phyloP scores from a whole-genome alignment of 176 grass and related monocot species.

The Carex pumila region DNA sequence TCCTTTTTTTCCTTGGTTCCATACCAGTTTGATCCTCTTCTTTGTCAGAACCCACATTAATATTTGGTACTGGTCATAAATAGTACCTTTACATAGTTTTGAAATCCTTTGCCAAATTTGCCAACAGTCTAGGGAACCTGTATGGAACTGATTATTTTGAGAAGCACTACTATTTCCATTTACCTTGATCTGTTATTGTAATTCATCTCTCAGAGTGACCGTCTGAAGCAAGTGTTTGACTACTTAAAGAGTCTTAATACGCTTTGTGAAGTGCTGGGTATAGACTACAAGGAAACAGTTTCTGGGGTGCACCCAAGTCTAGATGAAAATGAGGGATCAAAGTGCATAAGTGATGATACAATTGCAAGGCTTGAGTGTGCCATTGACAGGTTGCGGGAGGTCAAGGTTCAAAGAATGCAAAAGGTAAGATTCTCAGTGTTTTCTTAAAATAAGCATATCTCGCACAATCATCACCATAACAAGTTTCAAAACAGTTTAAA shows the following conservation, averaged over 20 bases:
- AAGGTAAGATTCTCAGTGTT: conserved; percentile 31
- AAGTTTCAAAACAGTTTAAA: background rate
- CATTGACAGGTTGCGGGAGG: conserved; percentile 31
- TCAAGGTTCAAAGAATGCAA: conserved; percentile 61
- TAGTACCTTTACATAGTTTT: background rate
- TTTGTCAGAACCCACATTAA: background rate
- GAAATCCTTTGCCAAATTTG: background rate
- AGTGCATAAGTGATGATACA: conserved; percentile 45
- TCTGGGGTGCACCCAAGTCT: conserved; percentile 48
- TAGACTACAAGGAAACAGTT: conserved; percentile 54
- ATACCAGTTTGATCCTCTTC: background rate
- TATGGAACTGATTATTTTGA: background rate
- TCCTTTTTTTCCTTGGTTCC: background rate
- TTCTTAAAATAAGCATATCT: background rate
- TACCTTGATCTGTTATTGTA: background rate
- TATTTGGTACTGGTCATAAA: background rate
- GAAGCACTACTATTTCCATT: background rate
- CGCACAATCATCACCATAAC: background rate
- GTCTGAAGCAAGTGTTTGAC: conserved; percentile 49
- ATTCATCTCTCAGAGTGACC: conserved; percentile 34
- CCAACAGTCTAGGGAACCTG: too few species aligned
- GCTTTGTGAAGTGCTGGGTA: conserved; percentile 48
- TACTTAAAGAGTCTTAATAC: conserved; percentile 45
- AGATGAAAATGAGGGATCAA: conserved; percentile 42
- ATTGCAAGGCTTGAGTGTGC: conserved; percentile 32